Evolutionary conservation across 352 stramenopile species (phyloP).

Genomic region (Pythium apleroticum): DNA sequence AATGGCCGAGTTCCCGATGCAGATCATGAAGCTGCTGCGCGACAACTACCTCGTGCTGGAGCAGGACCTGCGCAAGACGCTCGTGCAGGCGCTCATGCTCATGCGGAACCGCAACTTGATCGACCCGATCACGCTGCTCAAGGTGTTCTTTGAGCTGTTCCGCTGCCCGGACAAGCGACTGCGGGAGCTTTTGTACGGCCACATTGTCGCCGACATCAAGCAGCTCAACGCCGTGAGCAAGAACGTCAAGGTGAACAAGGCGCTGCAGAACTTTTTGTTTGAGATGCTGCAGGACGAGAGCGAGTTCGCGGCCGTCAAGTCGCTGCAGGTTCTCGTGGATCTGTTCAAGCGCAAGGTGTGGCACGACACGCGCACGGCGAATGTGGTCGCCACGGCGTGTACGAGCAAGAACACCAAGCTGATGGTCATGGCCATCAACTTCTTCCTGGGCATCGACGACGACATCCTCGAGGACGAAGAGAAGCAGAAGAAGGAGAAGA

Average conservation of each 20-base stretch:
- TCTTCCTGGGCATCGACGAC: slow-evolving; percentile 98
- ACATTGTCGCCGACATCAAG: slow-evolving; percentile 96
- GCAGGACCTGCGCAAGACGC: slow-evolving; percentile 91
- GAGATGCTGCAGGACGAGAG: slow-evolving; percentile 92
- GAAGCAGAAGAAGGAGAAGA: slow-evolving; percentile 88
- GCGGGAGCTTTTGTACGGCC: slow-evolving; percentile 92
- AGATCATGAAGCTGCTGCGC: slow-evolving; percentile 93
- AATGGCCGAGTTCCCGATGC: slow-evolving; percentile 83
- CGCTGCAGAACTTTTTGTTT: slow-evolving; percentile 95
- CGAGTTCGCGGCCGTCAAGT: slow-evolving; percentile 86
- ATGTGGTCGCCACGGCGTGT: slow-evolving; percentile 95
- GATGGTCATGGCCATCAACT: slow-evolving; percentile 92
- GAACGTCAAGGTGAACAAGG: slow-evolving; percentile 96
- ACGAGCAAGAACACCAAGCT: slow-evolving; percentile 86
- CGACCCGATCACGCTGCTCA: slow-evolving; percentile 91
- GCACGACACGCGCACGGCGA: slow-evolving; percentile 96
- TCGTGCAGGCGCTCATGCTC: slow-evolving; percentile 95
- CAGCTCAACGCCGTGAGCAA: slow-evolving; percentile 88
- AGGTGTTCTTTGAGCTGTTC: slow-evolving; percentile 98
- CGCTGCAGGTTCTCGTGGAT: slow-evolving; percentile 92
- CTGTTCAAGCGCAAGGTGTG: slow-evolving; percentile 97
- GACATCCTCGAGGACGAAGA: slow-evolving; percentile 97
- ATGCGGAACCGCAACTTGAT: slow-evolving; percentile 95
- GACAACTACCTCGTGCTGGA: slow-evolving; percentile 90
- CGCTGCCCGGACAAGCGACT: slow-evolving; percentile 95